These are phyloP conservation scores for Mollisiaceae sp. DNA, from an alignment of 2,329 filamentous ascomycete species.

Conservation along the genomic window DNA sequence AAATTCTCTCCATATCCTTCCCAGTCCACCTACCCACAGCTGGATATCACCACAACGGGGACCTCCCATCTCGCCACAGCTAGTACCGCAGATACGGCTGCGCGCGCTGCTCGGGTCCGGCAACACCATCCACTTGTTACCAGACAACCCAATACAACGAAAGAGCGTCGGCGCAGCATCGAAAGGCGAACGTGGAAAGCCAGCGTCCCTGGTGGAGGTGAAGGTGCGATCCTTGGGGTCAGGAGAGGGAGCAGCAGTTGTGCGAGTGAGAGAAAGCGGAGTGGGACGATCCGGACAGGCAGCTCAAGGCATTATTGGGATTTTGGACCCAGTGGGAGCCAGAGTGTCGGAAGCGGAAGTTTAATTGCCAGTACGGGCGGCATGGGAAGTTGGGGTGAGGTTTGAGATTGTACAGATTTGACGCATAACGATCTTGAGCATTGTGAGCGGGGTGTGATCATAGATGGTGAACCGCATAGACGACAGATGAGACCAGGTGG, in stretches of 20 bases:
- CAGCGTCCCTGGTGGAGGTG: slow-evolving; percentile 54
- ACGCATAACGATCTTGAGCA: not conserved
- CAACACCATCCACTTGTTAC: slow-evolving; percentile 88
- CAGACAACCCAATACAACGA: slow-evolving; percentile 43
- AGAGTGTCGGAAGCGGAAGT: slow-evolving; percentile 75
- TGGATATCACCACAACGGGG: slow-evolving; percentile 37
- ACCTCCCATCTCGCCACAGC: slow-evolving; percentile 55
- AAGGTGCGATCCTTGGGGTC: slow-evolving; percentile 42
- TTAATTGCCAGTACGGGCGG: slow-evolving; percentile 69
- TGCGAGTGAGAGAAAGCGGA: slow-evolving; percentile 80
- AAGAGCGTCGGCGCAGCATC: slow-evolving; percentile 30
- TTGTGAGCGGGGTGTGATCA: not conserved
- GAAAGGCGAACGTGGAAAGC: slow-evolving; percentile 64
- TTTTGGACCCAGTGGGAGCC: slow-evolving; percentile 62
- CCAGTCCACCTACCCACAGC: slow-evolving; percentile 47
- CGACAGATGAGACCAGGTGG: not conserved
- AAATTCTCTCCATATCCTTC: slow-evolving; percentile 44
- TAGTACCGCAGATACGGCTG: slow-evolving; percentile 68
- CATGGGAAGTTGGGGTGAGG: slow-evolving; percentile 81
- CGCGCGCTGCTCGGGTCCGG: slow-evolving; percentile 81
- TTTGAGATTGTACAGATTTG: slow-evolving; percentile 46
- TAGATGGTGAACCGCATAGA: not conserved
- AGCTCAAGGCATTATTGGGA: slow-evolving; percentile 93
- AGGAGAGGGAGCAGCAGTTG: slow-evolving; percentile 67
- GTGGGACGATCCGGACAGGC: slow-evolving; percentile 56